Base-by-base conservation (phyloP, 441 rosid species). In the Brassica hybrid region DNA sequence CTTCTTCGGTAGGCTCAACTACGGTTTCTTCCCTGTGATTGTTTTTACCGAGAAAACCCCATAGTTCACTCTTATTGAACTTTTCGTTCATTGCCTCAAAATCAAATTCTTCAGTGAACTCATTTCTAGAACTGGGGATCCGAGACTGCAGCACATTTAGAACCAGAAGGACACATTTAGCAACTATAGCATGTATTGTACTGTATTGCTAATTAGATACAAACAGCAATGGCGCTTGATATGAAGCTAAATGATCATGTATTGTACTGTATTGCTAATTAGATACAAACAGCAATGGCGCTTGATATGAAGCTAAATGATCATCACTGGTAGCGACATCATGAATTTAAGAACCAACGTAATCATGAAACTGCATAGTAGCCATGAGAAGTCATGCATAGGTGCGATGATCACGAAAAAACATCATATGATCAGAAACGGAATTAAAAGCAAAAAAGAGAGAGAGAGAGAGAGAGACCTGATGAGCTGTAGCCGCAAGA, bases 21-120 rank as follows among this genome's bases (percentile, higher is more conserved):
- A 65, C 76, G 58, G 68, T 19, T 43, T 80, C 79, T 67, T 75
- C 82, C 21, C 17, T n/a, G 34, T 59, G 81, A 66, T 81, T 83
- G 76, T n/a, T 82, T 78, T 85, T 85, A 13, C 90, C 88, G 10
- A 90, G 89, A 74, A 67, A 75, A 48, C 85, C 90, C 90, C 92
- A 85, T 61, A 86, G 81, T 76, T 86, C 60, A 56, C 78, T 88
- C 87, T 86, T 90, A 41, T 83, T 87, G 79, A 87, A 88, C 85
- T 86, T 87, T 77, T 90, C 89, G 73, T 90, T 84, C 94, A 88
- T 90, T 59, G 91, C 91, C 76, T 86, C 89, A 83, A 90, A 90
- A 85, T 90, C 89, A 80, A 90, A 90, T 79, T 88, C 94, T 83
- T 90, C 91, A 43, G 88, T 83, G 58, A 81, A 90, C 69, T 54